Base-by-base conservation (phyloP, 352 stramenopile species). In the Phytopythium helicoides region DNA sequence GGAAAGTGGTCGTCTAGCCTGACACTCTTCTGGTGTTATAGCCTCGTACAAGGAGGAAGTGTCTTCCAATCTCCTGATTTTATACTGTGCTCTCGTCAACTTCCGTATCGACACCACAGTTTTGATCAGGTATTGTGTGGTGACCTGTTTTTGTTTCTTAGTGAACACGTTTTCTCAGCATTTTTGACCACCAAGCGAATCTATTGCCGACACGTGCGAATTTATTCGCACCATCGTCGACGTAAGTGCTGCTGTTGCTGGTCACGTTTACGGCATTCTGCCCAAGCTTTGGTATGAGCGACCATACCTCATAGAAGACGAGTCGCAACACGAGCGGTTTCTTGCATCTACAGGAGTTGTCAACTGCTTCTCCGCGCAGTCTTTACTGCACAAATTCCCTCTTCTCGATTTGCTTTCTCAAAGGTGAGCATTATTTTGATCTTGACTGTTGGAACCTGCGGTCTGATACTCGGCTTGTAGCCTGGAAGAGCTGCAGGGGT, bases 241-340 rank as follows among this genome's bases (percentile, higher is more conserved):
- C 26, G 39, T 66, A 7, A 87, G 81, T n/a, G 72, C 78, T 2
- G 66, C 86, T 28, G 45, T 40, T 21, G 79, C 79, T 9, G 22
- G 88, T 11, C 66, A 63, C 2, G 36, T 61, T 0, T 54, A 77
- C 34, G 68, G 69, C 15, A 66, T 75, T 10, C 52, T 92, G 6
- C 81, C 81, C 18, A 77, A 68, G 21, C 66, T 92, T 58, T 92
- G 81, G 81, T 92, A 83, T 39, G 73, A 86, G 38, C 67, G 81
- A 8, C 79, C 78, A 22, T 92, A 87, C 22, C 58, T 92, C 31
- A 47, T 90, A 22, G 79, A 90, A 51, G 79, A 90, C 51, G 79
- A 88, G 53, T 92, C 81, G 0, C 81, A 89, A 59, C 66, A 83
- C 21, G 81, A 92, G 54, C 68, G 71, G 7, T 89, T 92, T 58